A percentile compares a stretch with the other conserved stretches of the same genome.
Evolutionary conservation across 2,329 filamentous ascomycete species (phyloP).

Genomic region (Neocatenulostroma microsporum): DNA sequence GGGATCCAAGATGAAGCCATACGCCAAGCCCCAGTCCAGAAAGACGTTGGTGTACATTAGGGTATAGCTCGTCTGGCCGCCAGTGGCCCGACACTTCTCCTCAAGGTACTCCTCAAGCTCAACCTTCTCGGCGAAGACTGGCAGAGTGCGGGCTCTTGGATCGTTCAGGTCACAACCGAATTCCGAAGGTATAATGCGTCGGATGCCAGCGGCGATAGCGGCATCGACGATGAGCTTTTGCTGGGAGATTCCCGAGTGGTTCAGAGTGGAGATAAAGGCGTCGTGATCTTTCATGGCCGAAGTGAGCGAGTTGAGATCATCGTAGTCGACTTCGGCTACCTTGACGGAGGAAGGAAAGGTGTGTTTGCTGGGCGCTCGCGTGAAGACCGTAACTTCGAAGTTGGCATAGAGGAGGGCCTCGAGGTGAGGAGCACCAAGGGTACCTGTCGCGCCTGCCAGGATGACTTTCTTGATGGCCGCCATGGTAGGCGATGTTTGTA

Average conservation of each 20-base stretch:
- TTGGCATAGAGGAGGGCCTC: slow-evolving; percentile 34
- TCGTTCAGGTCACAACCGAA: slow-evolving; percentile 35
- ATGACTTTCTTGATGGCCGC: slow-evolving; percentile 22
- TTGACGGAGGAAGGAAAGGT: slow-evolving; percentile 23
- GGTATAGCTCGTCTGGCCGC: slow-evolving; percentile 28
- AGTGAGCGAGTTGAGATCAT: slow-evolving; percentile 26
- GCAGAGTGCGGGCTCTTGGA: slow-evolving; percentile 25
- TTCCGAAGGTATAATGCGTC: slow-evolving; percentile 36
- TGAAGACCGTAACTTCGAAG: slow-evolving; percentile 29
- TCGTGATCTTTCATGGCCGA: slow-evolving; percentile 31
- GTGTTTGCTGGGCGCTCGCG: slow-evolving; percentile 21
- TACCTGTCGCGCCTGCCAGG: slow-evolving; percentile 31
- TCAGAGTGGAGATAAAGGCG: slow-evolving; percentile 31
- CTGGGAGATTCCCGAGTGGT: slow-evolving; percentile 20
- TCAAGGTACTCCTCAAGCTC: slow-evolving; percentile 30
- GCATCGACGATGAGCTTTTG: slow-evolving; percentile 33
- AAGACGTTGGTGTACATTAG: slow-evolving; percentile 31
- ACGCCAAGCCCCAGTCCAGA: slow-evolving; percentile 31
- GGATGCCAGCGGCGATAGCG: slow-evolving; percentile 32
- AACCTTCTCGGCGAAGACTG: slow-evolving; percentile 32
- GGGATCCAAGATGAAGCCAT: slow-evolving; percentile 25
- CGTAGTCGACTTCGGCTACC: slow-evolving; percentile 24
- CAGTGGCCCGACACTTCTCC: slow-evolving; percentile 14
- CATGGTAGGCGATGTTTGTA: no score
- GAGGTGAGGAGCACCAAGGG: slow-evolving; percentile 36